phyloP scores from a whole-genome alignment of 441 rosid genomes.

The Pelargonium cotyledonis region DNA sequence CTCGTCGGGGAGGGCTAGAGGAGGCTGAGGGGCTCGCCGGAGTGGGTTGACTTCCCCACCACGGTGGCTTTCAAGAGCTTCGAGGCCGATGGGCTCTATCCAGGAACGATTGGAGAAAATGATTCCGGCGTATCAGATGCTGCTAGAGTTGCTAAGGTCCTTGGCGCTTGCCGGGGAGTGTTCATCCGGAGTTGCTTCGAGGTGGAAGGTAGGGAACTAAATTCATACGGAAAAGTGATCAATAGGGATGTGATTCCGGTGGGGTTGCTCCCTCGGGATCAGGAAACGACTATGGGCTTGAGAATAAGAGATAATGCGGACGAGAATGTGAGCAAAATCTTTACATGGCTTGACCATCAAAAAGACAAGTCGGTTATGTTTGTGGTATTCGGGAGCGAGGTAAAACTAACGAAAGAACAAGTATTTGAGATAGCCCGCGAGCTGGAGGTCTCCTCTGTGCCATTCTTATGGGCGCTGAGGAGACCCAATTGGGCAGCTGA shows the following conservation, averaged over 20 bases:
- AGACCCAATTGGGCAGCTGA: background rate
- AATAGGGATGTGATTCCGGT: slow-evolving; percentile 22
- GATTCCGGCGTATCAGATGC: slow-evolving; percentile 17
- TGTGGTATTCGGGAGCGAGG: slow-evolving; percentile 31
- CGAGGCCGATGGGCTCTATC: slow-evolving; percentile 9
- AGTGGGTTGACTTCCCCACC: slow-evolving; percentile 19
- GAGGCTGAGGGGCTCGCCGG: slow-evolving; percentile 7
- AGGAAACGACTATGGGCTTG: background rate
- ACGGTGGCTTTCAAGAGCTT: slow-evolving; percentile 9
- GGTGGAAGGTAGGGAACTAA: slow-evolving; percentile 17
- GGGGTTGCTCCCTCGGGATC: slow-evolving; percentile 29
- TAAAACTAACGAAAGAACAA: slow-evolving; percentile 27
- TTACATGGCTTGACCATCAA: slow-evolving; percentile 27
- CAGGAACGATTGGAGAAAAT: background rate
- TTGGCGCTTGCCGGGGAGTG: slow-evolving; percentile 7
- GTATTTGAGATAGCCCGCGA: slow-evolving; percentile 28
- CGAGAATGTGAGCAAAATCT: background rate
- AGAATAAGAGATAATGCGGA: slow-evolving; percentile 1
- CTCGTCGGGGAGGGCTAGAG: slow-evolving; percentile 6
- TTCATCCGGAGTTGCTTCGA: slow-evolving; percentile 19
- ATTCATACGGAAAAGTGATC: background rate
- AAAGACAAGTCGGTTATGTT: slow-evolving; percentile 22
- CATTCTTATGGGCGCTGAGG: slow-evolving; percentile 29
- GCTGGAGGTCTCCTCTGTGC: slow-evolving; percentile 21
- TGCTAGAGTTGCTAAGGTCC: background rate